Evolutionary conservation across 257 asterid genomes (phyloP).

Genomic region (Fraxinus americana): DNA sequence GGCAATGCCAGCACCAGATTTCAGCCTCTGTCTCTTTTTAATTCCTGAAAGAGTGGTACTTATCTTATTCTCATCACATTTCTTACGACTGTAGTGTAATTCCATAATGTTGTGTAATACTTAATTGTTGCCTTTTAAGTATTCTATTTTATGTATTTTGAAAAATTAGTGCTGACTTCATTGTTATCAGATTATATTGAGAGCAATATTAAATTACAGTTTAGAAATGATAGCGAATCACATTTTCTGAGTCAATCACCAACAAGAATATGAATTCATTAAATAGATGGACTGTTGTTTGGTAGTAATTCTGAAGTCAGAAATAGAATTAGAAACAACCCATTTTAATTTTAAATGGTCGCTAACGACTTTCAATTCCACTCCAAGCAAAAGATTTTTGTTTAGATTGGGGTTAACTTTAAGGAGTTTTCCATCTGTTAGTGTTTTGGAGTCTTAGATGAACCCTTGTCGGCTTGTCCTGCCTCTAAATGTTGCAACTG

Average conservation of each 20-base stretch:
- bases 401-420: neutral
- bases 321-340: neutral
- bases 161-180: too few relatives aligned
- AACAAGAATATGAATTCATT: too few relatives aligned
- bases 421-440: neutral
- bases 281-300: neutral
- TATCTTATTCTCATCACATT: neutral
- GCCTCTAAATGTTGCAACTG: neutral
- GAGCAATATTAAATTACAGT: too few relatives aligned
- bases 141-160: too few relatives aligned
- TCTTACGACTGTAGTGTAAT: neutral
- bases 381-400: neutral
- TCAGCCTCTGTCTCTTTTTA: constrained; percentile 84
- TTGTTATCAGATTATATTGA: too few relatives aligned
- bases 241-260: too few relatives aligned
- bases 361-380: neutral
- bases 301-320: neutral
- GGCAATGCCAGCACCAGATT: constrained; percentile 97
- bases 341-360: neutral
- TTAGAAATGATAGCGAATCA: too few relatives aligned
- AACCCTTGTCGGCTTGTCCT: neutral
- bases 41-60: constrained; percentile 92
- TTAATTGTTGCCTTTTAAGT: too few relatives aligned
- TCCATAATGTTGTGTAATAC: too few relatives aligned
- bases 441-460: neutral